Evolutionary conservation across 306 rosid species (phyloP), one percentile per base, ranked within the genome.

Genomic region (Quercus berberidifolia): DNA sequence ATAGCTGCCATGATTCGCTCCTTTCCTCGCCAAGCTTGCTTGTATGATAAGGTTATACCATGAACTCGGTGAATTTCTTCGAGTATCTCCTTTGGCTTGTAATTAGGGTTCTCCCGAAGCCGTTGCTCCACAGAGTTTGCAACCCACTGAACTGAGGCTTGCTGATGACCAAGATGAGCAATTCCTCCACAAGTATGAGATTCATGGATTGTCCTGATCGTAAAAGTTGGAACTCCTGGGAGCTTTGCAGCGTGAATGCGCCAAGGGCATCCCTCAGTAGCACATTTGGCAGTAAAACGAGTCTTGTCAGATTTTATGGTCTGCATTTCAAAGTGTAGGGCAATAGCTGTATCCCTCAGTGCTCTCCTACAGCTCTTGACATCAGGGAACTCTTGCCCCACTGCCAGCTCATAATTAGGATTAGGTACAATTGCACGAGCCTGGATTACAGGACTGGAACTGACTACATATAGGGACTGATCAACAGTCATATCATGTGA

Each of bases 11-110:
- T 92, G 82, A 92, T 92, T 30, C 97, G 96, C 83, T 92, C 96
- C 91, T 92, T 92, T 77, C 97, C 97, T 82, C 97, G 90, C 97
- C 97, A 92, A 23, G 96, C 96, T 85, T 92, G 97, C 84, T 92
- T 92, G 84, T 92, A 92, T 1, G 97, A 92, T 63, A 92, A 88
- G 59, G 97, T 90, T 79, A 92, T 92, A 41, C 97, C 97, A 81
- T 92, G 97, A 81, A 87, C 89, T 76, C 86, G 89, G 73, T 92
- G 97, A 84, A 92, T 92, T 89, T 92, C 97, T 86, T 92, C 97
- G 73, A 92, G 79, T 80, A 92, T 92, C 86, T 92, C 97, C 89
- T 92, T 92, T 59, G 97, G 96, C 88, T 91, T 92, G 87, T 82
- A 92, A 83, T 89, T 88, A 26, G 97, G 97, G 71, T 92, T 91